A percentile compares a stretch with the other conserved stretches of the same genome.
Conservation (phyloP, 176 grass and related monocot species). For the Bonia amplexicaulis region DNA sequence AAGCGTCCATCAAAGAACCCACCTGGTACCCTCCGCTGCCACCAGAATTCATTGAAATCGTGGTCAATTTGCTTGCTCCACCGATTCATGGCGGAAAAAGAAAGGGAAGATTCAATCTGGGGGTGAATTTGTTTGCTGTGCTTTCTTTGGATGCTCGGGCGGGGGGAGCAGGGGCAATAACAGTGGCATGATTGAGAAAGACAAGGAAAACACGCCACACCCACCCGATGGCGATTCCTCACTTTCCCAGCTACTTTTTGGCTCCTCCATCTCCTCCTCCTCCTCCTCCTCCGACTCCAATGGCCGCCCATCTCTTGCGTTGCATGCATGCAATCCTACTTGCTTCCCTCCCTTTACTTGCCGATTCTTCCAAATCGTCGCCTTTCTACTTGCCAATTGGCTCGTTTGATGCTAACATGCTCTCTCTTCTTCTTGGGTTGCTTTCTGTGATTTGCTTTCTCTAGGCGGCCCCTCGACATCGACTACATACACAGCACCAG, state of each 20-base stretch:
- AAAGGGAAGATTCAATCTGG: background rate
- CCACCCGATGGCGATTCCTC: slow-evolving; percentile 36
- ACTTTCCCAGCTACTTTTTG: background rate
- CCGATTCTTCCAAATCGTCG: background rate
- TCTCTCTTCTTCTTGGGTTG: background rate
- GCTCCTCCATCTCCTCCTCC: background rate
- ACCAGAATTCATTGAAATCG: background rate
- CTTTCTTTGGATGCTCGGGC: slow-evolving; percentile 41
- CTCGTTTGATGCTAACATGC: background rate
- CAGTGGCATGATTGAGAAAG: slow-evolving; percentile 53
- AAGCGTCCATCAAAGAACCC: slow-evolving; percentile 86
- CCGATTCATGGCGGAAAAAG: background rate
- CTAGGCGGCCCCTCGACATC: slow-evolving; percentile 90
- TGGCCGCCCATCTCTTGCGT: background rate
- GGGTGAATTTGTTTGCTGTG: slow-evolving; percentile 5
- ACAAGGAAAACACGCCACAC: background rate
- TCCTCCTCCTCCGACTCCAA: slow-evolving; percentile 15
- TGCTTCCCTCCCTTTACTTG: no score
- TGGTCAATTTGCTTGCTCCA: background rate
- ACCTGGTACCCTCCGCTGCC: slow-evolving; percentile 45
- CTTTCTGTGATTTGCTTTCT: background rate
- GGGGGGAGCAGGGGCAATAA: slow-evolving; percentile 50
- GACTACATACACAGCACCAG: slow-evolving; percentile 80
- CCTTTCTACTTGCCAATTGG: background rate
- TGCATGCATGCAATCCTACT: slow-evolving; percentile 25